Percentiles rank a stretch among this genome's conserved stretches.
Conservation (phyloP, 371 early-diverging fungal species). For the Smittium culicis region DNA sequence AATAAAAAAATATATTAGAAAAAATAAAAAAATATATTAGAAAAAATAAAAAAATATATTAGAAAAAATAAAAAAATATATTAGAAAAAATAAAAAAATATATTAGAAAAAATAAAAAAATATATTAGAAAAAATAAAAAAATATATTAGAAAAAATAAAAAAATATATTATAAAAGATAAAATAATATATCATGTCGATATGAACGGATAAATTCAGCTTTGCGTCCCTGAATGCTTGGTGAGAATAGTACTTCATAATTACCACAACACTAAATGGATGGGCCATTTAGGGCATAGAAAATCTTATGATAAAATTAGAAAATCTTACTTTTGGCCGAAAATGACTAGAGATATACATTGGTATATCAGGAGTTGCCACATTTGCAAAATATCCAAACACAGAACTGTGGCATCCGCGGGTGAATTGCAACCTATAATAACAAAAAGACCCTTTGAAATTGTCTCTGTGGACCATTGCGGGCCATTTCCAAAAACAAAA, state of each 20-base stretch:
- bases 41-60: no score
- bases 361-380: neutral
- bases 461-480: neutral
- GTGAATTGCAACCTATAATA: constrained; percentile 1
- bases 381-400: neutral
- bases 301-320: neutral
- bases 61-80: no score
- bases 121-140: no score
- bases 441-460: neutral
- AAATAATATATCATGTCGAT: no score
- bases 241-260: neutral
- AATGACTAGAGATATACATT: neutral
- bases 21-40: no score
- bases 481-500: neutral
- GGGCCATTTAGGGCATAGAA: neutral
- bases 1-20: no score
- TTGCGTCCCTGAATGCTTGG: neutral
- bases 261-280: neutral
- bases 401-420: neutral
- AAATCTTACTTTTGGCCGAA: neutral
- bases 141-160: no score
- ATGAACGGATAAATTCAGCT: no score
- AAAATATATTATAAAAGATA: no score
- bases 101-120: no score
- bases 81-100: no score